Base-by-base conservation (phyloP, 495 filamentous ascomycete genomes). In the Podospora conica region DNA sequence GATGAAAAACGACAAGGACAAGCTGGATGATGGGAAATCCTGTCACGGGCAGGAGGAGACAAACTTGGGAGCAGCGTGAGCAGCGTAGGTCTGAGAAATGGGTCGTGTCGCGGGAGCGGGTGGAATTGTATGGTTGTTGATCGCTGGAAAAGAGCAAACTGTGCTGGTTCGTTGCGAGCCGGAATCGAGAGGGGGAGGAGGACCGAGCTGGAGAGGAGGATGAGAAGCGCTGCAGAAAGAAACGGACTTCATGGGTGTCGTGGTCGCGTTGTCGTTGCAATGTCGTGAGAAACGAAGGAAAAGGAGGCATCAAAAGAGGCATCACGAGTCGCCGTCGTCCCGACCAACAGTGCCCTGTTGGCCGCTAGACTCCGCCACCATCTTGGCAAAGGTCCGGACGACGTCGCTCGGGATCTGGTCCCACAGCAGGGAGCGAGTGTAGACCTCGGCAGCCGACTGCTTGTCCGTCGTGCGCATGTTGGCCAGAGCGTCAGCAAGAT, bases 401-500 rank as follows among this genome's bases (percentile, higher is more conserved):
- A 97, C 91, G 72, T 98, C 92, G 68, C 87, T 81, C 56, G 96
- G 92, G 67, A 98, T 91, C 74, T 90, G 88, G 71, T 97, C 93
- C 93, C 93, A 97, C 70, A 98, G 88, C 65, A 98, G 84, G 59
- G 91, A 95, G 28, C 94, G 84, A 27, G 92, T 95, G 79, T 98
- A 97, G 54, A 97, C 91, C 71, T 96, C 92, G 28, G 90, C 89
- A 40, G 86, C 91, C 60, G 83, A 84, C 64, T 86, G 81, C 71
- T 90, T 87, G 71, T 81, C 83, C 66, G 81, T 79, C 74, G 78
- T 83, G 67, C 92, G 86, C 88, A 96, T 91, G 27, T 84, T 88
- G 66, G 90, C 88, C 31, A 97, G 83, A 10, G 91, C 88, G 70
- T 96, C 91, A 62, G 91, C 92, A 56, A 98, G 84, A 70, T 90